Evolutionary conservation across 2,329 filamentous ascomycete genomes (phyloP), one percentile per base, ranked within the genome.

Genomic region (Diaporthe citrichinensis): DNA sequence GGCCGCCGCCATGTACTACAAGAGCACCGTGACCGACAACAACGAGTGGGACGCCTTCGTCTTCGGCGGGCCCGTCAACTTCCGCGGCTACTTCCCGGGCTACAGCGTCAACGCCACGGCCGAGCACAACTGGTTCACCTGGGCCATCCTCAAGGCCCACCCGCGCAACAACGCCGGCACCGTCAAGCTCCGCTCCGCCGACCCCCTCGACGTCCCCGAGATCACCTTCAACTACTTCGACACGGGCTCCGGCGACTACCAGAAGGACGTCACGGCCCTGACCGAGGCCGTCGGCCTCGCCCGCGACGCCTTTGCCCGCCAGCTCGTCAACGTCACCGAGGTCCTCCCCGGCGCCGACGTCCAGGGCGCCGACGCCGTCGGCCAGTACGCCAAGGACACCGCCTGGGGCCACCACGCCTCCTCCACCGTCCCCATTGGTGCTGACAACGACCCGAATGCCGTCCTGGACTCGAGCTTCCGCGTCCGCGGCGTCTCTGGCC

Each of bases 151-250:
- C 34, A 79, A 81, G 62, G 74, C 78, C 20, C 79, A 78, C 75
- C 76, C 77, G 44, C 79, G 78, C 68, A 80, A 80, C 74, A 74
- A 73, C 67, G 78, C 77, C 2, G 79, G 80, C 17, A 74, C 69
- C n/a, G 78, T 81, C 10, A 69, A 59, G 25, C 73, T 77, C 53
- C 77, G 74, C 74, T 71, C 76, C 9, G 73, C 77, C 69, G 74
- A 78, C 61, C 72, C 77, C 0, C 74, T 74, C 23, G 78, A 79
- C 46, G 75, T 79, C 61, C 76, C 77, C 28, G 68, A 77, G 41
- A 76, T 77, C 49, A 85, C 85, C 73, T 93, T 92, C 84, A 90
- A 91, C 82, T 92, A 88, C 82, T 92, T 90, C 84, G 86, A 76
- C 44, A 72, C 74, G 1, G 44, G 74, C 41, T 72, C 65, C 23